Conservation (phyloP, 164 flowering plant genomes). For the Chloranthus sessilifolius region DNA sequence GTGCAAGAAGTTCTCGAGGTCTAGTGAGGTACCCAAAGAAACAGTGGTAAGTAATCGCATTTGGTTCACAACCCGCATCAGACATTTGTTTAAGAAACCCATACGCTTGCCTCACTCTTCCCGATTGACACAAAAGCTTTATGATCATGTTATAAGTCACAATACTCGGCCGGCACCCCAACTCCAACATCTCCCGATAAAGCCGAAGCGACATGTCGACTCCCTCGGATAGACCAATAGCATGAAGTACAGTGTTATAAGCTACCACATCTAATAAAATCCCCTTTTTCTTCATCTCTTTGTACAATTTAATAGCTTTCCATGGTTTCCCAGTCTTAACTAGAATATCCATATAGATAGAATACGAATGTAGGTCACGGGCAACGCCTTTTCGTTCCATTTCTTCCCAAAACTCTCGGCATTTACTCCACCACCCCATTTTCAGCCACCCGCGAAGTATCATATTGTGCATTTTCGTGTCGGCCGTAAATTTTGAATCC, state of each 20-base stretch:
- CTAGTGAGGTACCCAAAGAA: constrained; percentile 53
- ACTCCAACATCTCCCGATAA: constrained; percentile 67
- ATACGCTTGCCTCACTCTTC: constrained; percentile 59
- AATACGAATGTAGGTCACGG: constrained; percentile 69
- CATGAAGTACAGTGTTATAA: constrained; percentile 70
- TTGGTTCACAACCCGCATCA: constrained; percentile 49
- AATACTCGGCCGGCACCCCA: constrained; percentile 62
- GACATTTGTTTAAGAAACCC: constrained; percentile 49
- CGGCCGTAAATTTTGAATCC: not conserved
- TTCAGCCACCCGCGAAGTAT: constrained; percentile 79
- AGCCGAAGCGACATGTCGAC: constrained; percentile 58
- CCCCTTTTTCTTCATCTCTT: constrained; percentile 74
- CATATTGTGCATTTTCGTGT: constrained; percentile 63
- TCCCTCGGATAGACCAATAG: constrained; percentile 63
- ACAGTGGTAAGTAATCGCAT: constrained; percentile 67
- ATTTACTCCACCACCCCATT: constrained; percentile 87
- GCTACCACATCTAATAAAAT: constrained; percentile 71
- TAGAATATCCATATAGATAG: constrained; percentile 87
- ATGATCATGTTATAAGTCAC: constrained; percentile 65
- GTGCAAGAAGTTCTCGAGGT: constrained; percentile 62
- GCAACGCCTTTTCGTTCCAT: constrained; percentile 63
- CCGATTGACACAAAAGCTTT: constrained; percentile 66
- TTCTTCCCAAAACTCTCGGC: constrained; percentile 85
- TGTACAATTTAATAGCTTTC: constrained; percentile 72
- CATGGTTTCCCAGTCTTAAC: constrained; percentile 79